These are phyloP conservation scores for Lanmaoa pseudosensibilis DNA, from an alignment of 768 basidiomycete species.

Conservation along the genomic window DNA sequence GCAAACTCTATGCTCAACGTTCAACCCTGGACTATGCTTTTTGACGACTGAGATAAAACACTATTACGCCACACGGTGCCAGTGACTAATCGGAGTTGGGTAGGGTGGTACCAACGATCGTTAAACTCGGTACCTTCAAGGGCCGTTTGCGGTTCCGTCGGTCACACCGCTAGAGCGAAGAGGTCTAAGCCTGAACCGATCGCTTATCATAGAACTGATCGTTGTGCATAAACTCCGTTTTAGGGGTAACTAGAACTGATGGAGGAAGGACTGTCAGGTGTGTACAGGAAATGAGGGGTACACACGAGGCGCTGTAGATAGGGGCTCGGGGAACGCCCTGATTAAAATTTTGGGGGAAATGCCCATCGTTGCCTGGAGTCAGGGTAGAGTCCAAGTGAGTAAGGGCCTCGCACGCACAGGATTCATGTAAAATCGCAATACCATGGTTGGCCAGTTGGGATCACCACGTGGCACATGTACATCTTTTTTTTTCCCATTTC, in stretches of 20 bases:
- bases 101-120: neutral
- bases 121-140: neutral
- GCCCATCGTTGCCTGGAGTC: too few relatives aligned
- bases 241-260: too few relatives aligned
- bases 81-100: neutral
- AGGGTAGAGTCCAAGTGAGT: too few relatives aligned
- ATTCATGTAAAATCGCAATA: too few relatives aligned
- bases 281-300: neutral
- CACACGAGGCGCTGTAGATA: neutral
- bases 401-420: too few relatives aligned
- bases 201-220: too few relatives aligned
- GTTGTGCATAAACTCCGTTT: too few relatives aligned
- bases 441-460: too few relatives aligned
- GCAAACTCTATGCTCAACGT: too few relatives aligned
- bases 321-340: neutral
- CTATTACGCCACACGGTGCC: neutral
- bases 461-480: too few relatives aligned
- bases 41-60: neutral
- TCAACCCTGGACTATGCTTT: neutral
- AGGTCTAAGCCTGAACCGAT: neutral
- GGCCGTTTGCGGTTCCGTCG: neutral
- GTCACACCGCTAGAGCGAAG: neutral
- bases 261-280: too few relatives aligned
- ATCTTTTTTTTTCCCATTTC: neutral
- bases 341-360: neutral